These are phyloP conservation scores for Xylaria curta DNA, from an alignment of 495 filamentous ascomycete species.

Conservation along the genomic window DNA sequence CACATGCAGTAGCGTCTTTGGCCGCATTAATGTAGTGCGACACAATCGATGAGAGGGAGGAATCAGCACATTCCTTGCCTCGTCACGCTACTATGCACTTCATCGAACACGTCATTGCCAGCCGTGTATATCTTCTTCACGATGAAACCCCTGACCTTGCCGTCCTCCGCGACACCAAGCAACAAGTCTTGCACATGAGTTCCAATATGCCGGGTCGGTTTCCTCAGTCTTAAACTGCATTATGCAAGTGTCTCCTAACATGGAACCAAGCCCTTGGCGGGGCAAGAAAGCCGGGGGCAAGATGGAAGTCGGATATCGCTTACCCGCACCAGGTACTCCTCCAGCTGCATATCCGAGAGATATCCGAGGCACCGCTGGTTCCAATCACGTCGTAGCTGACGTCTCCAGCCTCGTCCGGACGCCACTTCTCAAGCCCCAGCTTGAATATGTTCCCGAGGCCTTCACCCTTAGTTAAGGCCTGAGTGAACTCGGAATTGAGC, in stretches of 20 bases:
- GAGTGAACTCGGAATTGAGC: conserved; percentile 64
- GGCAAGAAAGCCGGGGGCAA: background rate
- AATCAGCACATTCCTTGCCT: conserved; percentile 42
- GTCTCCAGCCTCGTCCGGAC: conserved; percentile 60
- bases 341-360: conserved; percentile 79
- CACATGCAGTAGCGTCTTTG: background rate
- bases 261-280: conserved; percentile 4
- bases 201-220: background rate
- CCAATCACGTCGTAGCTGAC: conserved; percentile 69
- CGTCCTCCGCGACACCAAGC: conserved; percentile 51
- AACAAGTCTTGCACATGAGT: conserved; percentile 57
- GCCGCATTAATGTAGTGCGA: background rate
- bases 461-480: conserved; percentile 45
- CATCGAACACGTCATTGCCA: conserved; percentile 73
- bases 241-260: background rate
- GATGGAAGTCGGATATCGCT: background rate
- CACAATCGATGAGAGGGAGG: background rate
- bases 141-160: conserved; percentile 56
- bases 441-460: conserved; percentile 72
- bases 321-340: conserved; percentile 64
- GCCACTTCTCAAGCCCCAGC: conserved; percentile 78
- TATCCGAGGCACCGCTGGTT: conserved; percentile 95
- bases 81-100: conserved; percentile 80
- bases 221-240: background rate
- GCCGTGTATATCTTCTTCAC: conserved; percentile 87